Base-by-base conservation (phyloP, 306 rosid species). In the Trifolium fragiferum region DNA sequence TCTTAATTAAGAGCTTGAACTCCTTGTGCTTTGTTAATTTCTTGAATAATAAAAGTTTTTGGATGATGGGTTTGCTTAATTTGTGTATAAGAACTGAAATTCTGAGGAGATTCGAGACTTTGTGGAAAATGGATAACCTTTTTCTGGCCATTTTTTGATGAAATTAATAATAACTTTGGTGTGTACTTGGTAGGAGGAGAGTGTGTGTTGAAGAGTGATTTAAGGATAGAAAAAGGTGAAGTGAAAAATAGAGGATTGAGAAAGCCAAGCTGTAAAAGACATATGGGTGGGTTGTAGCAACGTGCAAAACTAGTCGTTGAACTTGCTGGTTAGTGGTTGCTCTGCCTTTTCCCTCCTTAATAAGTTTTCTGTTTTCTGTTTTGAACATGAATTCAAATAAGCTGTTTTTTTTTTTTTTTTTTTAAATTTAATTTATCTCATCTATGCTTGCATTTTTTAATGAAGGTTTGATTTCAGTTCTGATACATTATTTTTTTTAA, bases 261-360 rank as follows among this genome's bases (percentile, higher is more conserved):
- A 76, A 9, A 38, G 90, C 90, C 86, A 7, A 84, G 84, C 85
- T 89, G 89, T 82, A 81, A 84, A 81, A 69, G 84, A 18, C 40
- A 27, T 27, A 4, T 27, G 32, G 32, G 5, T 27, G 5, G 38
- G 38, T 35, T 35, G 38, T 6, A 35, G 38, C 38, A 35, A 35
- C 38, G 38, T 35, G 38, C 9, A 35, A 35, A 35, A 35, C 38
- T 35, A 35, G 38, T 35, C 38, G 38, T 35, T 35, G 8, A 35
- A 35, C 7, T 2, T 25, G 27, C 3, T 25, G 27, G 32, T 4
- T 35, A 1, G 38, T 35, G 37, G 37, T 33, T 33, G 8, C 37
- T 35, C 38, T 35, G 38, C 8, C 38, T 35, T 35, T 35, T 35
- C 38, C 38, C 38, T 35, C 38, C 38, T 4, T 35, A 35, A 35